Evolutionary conservation across 495 filamentous ascomycete genomes (phyloP).

Genomic region (Talaromyces trachyspermus): DNA sequence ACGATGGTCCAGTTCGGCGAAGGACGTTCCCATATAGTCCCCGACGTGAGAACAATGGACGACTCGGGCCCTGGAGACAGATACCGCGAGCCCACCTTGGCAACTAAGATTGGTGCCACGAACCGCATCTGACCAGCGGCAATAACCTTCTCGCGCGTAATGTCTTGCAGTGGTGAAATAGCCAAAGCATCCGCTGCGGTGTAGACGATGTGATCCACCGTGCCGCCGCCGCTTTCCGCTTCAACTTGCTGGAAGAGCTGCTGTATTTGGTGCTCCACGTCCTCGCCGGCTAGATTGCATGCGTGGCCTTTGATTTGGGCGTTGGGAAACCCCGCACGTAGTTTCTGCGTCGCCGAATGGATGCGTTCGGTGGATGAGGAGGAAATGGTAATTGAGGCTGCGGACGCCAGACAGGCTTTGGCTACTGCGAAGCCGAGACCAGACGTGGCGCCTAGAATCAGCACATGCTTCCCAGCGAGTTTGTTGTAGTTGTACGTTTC

Average conservation of each 20-base stretch:
- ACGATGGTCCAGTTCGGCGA: conserved; percentile 39
- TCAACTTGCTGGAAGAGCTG: conserved; percentile 32
- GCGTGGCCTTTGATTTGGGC: conserved; percentile 32
- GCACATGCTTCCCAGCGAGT: conserved; percentile 20
- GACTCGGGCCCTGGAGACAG: conserved; percentile 26
- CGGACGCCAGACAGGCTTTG: conserved; percentile 36
- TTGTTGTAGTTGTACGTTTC: no score
- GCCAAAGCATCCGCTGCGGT: conserved; percentile 34
- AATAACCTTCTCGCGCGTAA: conserved; percentile 35
- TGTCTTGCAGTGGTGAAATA: conserved; percentile 17
- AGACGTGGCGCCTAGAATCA: conserved; percentile 39
- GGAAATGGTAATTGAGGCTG: conserved; percentile 41
- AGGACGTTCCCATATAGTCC: conserved; percentile 40
- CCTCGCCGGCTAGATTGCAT: conserved; percentile 40
- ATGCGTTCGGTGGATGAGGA: conserved; percentile 36
- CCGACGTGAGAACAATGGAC: conserved; percentile 44
- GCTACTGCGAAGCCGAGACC: conserved; percentile 46
- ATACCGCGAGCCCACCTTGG: conserved; percentile 34
- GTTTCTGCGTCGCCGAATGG: conserved; percentile 24
- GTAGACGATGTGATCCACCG: conserved; percentile 36
- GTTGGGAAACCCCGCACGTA: conserved; percentile 25
- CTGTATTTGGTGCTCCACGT: conserved; percentile 38
- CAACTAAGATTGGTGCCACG: conserved; percentile 39
- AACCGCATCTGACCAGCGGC: conserved; percentile 34
- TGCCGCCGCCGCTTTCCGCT: conserved; percentile 8